Evolutionary conservation across 306 rosid species (phyloP), one percentile per base, ranked within the genome.

Genomic region (Corylus americana): DNA sequence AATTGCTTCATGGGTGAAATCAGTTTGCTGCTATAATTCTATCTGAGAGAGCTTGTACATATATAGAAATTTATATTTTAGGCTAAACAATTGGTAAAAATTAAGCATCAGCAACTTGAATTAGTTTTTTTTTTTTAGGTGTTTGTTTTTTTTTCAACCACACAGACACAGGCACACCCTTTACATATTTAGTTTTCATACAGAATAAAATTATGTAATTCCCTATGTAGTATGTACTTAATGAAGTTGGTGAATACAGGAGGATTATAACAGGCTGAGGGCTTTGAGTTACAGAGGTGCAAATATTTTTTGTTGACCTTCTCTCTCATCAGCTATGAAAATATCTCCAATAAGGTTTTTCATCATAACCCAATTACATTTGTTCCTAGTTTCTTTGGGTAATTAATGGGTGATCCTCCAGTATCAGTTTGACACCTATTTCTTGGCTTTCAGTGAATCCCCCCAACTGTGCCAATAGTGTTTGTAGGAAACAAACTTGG

Each of bases 251-350:
- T 74, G 31, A 16, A 39, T 39, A 76, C 87, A 94, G 98, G 97
- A 94, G 81, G 97, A 92, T 80, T 94, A 94, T 74, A 93, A 93
- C 96, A 63, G 97, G 92, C 0, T 22, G 25, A 22, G 25, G 25
- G 25, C 25, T 22, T 22, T 22, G 25, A 22, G 25, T 22, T 22
- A 22, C 25, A 22, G 25, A 22, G 25, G 25, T 22, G 25, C 25
- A 22, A 22, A 22, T 87, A 96, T 94, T 87, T 94, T 94, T 87
- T 94, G 85, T 75, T 94, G 66, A 97, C 97, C 22, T 94, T 94
- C 81, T 94, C 98, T 75, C 94, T 94, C 69, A 90, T 94, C 70
- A 94, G 97, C 90, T 94, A 89, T 69, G 98, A 94, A 57, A 94
- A 94, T 77, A 89, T 94, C 73, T 84, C 96, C 9, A 94, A 94